Conservation (phyloP, 202 grass and related monocot genomes). For the Sporobolus alterniflorus region DNA sequence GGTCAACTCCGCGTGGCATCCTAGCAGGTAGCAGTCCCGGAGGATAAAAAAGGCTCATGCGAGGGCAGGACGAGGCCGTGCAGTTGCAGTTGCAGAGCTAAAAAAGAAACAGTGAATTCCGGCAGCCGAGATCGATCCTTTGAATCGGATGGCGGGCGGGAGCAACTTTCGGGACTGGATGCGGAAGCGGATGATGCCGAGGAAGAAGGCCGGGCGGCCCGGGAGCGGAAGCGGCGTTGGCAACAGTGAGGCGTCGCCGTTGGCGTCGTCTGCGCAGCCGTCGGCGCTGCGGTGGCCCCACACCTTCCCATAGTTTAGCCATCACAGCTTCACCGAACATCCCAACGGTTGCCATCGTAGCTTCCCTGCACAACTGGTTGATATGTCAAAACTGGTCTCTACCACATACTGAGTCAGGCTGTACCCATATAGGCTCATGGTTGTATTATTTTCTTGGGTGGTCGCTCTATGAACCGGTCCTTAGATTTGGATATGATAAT, state of each 20-base stretch:
- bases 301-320: too few species aligned
- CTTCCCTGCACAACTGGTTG: too few species aligned
- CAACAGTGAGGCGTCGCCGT: neutral
- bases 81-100: neutral
- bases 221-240: neutral
- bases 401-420: too few species aligned
- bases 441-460: too few species aligned
- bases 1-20: slow-evolving; percentile 28
- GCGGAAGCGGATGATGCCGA: slow-evolving; percentile 46
- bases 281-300: too few species aligned
- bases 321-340: too few species aligned
- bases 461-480: too few species aligned
- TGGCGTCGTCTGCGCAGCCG: neutral
- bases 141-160: slow-evolving; percentile 14
- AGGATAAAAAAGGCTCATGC: slow-evolving; percentile 42
- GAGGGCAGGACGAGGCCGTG: neutral
- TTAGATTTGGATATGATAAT: too few species aligned
- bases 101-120: neutral
- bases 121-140: neutral
- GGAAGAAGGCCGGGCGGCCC: slow-evolving; percentile 2
- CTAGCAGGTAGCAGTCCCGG: neutral
- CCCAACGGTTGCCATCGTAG: too few species aligned
- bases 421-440: too few species aligned
- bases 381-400: too few species aligned
- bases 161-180: slow-evolving; percentile 53